These are phyloP conservation scores for Triticum urartu DNA, from an alignment of 176 grass and related monocot species.

Conservation along the genomic window DNA sequence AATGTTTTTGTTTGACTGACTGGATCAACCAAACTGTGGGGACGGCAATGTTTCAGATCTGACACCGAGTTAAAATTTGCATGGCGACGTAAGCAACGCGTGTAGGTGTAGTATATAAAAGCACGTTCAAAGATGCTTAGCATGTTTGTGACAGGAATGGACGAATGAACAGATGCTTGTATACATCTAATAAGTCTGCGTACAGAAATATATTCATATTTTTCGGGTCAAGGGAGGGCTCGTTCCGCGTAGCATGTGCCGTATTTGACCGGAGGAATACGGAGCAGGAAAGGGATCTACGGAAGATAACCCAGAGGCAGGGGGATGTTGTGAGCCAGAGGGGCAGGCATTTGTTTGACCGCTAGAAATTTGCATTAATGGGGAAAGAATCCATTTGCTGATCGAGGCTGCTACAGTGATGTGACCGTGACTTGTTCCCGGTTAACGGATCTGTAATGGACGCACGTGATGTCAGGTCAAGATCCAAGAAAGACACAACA, in stretches of 20 bases:
- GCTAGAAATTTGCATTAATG: not conserved
- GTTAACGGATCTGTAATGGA: not conserved
- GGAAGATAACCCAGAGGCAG: not conserved
- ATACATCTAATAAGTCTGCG: not conserved
- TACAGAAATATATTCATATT: not conserved
- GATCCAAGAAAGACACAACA: constrained; percentile 1
- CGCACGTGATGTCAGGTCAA: constrained; percentile 31
- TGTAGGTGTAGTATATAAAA: not conserved
- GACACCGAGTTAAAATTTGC: not conserved
- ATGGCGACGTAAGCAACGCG: not conserved
- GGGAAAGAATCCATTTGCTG: not conserved
- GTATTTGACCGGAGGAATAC: constrained; percentile 6
- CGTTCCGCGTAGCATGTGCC: not conserved
- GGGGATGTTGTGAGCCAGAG: not conserved
- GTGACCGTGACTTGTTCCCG: not conserved
- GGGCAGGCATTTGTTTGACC: not conserved
- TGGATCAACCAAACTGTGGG: not conserved
- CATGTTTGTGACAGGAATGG: constrained; percentile 4
- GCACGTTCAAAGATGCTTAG: not conserved
- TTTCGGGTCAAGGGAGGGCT: not conserved
- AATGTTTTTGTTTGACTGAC: constrained; percentile 11
- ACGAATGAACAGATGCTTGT: not conserved
- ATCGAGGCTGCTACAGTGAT: constrained; percentile 19
- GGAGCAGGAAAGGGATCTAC: not conserved
- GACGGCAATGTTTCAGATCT: not conserved